A percentile compares a stretch with the other conserved stretches of the same genome.
These are phyloP conservation scores for Venturia asperata DNA, from an alignment of 2,329 filamentous ascomycete genomes.

Conservation along the genomic window DNA sequence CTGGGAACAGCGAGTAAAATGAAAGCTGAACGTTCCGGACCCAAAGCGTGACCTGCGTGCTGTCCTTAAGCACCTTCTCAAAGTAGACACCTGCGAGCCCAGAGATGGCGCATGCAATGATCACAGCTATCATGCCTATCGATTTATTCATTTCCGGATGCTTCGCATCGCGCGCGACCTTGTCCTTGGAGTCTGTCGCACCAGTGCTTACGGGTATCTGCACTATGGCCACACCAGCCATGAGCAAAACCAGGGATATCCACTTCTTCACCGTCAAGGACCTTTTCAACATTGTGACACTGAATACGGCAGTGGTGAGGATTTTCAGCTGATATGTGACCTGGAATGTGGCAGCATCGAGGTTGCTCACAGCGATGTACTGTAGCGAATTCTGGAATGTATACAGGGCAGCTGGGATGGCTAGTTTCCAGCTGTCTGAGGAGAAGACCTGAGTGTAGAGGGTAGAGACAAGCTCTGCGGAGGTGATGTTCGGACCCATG, in stretches of 20 bases:
- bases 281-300: constrained; percentile 66
- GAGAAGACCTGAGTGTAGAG: constrained; percentile 77
- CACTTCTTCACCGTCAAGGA: constrained; percentile 67
- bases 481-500: constrained; percentile 69
- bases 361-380: constrained; percentile 82
- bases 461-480: constrained; percentile 71
- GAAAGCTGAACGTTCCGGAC: constrained; percentile 90
- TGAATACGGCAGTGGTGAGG: constrained; percentile 81
- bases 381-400: constrained; percentile 91
- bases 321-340: constrained; percentile 94
- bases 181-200: constrained; percentile 40
- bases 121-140: constrained; percentile 69
- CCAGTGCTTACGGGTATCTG: constrained; percentile 58
- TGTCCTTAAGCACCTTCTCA: constrained; percentile 86
- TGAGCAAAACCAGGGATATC: constrained; percentile 71
- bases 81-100: constrained; percentile 82
- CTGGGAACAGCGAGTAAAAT: constrained; percentile 87
- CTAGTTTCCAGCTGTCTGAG: constrained; percentile 89
- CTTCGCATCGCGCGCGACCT: constrained; percentile 60
- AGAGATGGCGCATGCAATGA: constrained; percentile 71
- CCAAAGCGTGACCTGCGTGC: constrained; percentile 76
- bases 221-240: constrained; percentile 75
- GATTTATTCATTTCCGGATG: constrained; percentile 64
- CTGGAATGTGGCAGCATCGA: constrained; percentile 90
- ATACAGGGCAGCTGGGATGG: constrained; percentile 80